phyloP scores from a whole-genome alignment of 208 protist species.

The Leishmania turanica region DNA sequence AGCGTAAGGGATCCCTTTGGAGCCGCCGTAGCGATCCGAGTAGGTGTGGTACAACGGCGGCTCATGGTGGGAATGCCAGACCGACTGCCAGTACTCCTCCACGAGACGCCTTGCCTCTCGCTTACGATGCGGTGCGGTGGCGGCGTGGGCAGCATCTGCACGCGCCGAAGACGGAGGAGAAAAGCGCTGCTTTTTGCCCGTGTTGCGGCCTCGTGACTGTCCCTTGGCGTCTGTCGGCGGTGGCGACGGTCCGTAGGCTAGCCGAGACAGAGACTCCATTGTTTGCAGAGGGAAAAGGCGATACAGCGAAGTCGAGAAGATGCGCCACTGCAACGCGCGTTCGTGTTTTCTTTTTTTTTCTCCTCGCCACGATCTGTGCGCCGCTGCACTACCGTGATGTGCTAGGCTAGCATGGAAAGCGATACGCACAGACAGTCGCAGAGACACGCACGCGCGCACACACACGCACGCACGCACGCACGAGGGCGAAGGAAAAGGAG shows the following conservation, averaged over 20 bases:
- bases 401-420: background rate
- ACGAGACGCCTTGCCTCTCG: slow-evolving; percentile 44
- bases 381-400: slow-evolving; percentile 4
- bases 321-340: background rate
- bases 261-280: slow-evolving; percentile 26
- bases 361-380: background rate
- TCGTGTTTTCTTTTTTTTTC: background rate
- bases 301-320: slow-evolving; percentile 3
- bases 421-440: background rate
- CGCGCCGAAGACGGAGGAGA: background rate
- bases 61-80: slow-evolving; percentile 52
- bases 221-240: slow-evolving; percentile 18
- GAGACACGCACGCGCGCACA: background rate
- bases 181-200: slow-evolving; percentile 3
- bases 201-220: background rate
- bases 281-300: background rate
- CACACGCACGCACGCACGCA: background rate
- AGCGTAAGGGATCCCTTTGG: slow-evolving; percentile 61
- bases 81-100: slow-evolving; percentile 78
- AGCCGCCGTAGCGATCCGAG: slow-evolving; percentile 74
- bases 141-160: background rate
- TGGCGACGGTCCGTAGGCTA: slow-evolving; percentile 29
- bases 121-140: background rate
- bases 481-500: background rate
- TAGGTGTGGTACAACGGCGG: slow-evolving; percentile 79